These are phyloP conservation scores for Lactifluus piperatus DNA, from an alignment of 768 basidiomycete genomes.

Conservation along the genomic window DNA sequence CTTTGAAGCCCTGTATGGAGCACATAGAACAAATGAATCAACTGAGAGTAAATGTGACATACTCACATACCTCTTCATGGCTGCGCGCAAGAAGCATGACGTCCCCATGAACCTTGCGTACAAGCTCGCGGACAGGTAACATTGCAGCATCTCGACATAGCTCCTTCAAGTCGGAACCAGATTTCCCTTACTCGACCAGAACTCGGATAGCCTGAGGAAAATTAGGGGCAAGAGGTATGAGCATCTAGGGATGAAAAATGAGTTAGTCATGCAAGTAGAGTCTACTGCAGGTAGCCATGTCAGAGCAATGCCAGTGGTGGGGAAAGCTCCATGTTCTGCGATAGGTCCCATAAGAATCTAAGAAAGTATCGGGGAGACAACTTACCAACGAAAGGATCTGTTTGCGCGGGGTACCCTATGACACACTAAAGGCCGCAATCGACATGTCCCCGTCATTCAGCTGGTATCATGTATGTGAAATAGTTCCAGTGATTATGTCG, in stretches of 20 bases:
- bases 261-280: neutral
- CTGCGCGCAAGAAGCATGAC: slow-evolving; percentile 40
- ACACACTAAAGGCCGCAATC: too few species aligned
- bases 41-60: neutral
- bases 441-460: too few species aligned
- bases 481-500: too few species aligned
- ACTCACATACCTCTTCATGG: slow-evolving; percentile 38
- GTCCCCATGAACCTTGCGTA: slow-evolving; percentile 44
- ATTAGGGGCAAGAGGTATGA: slow-evolving; percentile 54
- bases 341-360: neutral
- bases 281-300: too few species aligned
- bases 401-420: slow-evolving; percentile 66
- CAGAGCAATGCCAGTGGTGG: neutral
- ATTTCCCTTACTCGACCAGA: slow-evolving; percentile 64
- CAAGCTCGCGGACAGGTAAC: slow-evolving; percentile 81
- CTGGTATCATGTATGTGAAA: too few species aligned
- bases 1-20: slow-evolving; percentile 63
- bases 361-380: neutral
- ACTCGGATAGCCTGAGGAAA: slow-evolving; percentile 52
- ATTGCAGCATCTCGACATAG: slow-evolving; percentile 91
- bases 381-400: slow-evolving; percentile 77
- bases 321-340: neutral
- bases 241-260: slow-evolving; percentile 53
- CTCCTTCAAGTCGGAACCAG: slow-evolving; percentile 89
- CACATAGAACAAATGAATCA: neutral